These are phyloP conservation scores for Paramyrothecium roridum DNA, from an alignment of 2,329 filamentous ascomycete species.

Conservation along the genomic window DNA sequence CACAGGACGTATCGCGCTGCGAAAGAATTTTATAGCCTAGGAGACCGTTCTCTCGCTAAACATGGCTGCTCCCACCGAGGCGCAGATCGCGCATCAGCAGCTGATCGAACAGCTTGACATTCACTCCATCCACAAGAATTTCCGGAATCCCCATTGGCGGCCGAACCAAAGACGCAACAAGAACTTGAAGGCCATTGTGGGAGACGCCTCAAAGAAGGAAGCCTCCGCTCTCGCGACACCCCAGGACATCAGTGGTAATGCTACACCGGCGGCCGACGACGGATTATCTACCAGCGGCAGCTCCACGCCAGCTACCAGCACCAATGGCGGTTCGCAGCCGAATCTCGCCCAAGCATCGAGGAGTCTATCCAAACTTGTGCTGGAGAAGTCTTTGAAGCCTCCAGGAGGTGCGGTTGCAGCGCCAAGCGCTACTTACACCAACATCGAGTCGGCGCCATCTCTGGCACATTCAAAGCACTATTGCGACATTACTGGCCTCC, in stretches of 20 bases:
- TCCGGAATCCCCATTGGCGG: slow-evolving; percentile 88
- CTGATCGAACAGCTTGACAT: slow-evolving; percentile 93
- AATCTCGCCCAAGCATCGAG: slow-evolving; percentile 89
- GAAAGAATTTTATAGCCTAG: not conserved
- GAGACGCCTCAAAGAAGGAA: slow-evolving; percentile 83
- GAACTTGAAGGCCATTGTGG: slow-evolving; percentile 94
- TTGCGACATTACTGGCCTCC: slow-evolving; percentile 91
- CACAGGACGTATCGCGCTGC: not conserved
- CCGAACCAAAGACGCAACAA: slow-evolving; percentile 96
- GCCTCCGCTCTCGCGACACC: slow-evolving; percentile 81
- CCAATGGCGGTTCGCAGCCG: slow-evolving; percentile 42
- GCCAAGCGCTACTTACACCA: slow-evolving; percentile 84
- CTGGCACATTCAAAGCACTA: slow-evolving; percentile 83
- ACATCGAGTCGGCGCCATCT: slow-evolving; percentile 91
- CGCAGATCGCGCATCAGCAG: slow-evolving; percentile 74
- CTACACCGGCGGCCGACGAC: slow-evolving; percentile 56
- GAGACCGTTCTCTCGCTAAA: slow-evolving; percentile 24
- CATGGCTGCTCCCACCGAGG: slow-evolving; percentile 66
- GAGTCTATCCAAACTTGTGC: slow-evolving; percentile 79
- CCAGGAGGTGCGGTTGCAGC: slow-evolving; percentile 35
- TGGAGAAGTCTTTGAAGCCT: slow-evolving; percentile 71
- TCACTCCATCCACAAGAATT: slow-evolving; percentile 78
- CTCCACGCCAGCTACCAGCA: slow-evolving; percentile 49
- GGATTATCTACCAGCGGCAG: slow-evolving; percentile 55
- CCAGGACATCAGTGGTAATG: slow-evolving; percentile 72